Evolutionary conservation across 2,329 filamentous ascomycete genomes (phyloP).

Genomic region (Fusarium sambucinum): DNA sequence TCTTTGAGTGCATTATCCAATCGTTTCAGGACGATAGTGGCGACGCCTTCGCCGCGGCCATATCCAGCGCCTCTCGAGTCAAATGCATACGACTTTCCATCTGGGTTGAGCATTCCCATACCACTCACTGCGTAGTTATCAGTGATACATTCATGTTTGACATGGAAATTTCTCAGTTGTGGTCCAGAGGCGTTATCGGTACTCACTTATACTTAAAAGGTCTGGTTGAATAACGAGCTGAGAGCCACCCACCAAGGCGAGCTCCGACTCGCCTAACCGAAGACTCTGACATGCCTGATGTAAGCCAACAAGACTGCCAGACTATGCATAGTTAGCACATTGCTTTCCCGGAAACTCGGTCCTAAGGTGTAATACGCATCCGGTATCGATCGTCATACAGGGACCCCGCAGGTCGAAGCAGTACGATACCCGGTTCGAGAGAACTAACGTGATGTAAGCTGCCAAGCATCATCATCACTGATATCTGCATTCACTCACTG

Average conservation of each 20-base stretch:
- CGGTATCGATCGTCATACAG: constrained; percentile 14
- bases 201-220: constrained; percentile 10
- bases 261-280: constrained; percentile 3
- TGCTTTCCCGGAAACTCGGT: accelerated
- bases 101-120: constrained; percentile 14
- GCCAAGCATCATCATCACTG: accelerated
- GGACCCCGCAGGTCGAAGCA: constrained; percentile 14
- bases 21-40: constrained; percentile 8
- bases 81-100: constrained; percentile 11
- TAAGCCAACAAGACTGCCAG: constrained; percentile 1
- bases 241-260: constrained; percentile 13
- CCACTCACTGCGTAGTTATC: not conserved
- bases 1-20: not conserved
- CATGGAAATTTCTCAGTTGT: not conserved
- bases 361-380: not conserved
- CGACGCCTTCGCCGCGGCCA: constrained; percentile 8
- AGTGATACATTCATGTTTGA: accelerated
- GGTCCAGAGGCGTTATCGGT: not conserved
- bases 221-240: constrained; percentile 16
- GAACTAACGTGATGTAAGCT: not conserved
- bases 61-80: constrained; percentile 14
- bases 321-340: not conserved
- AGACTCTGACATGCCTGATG: constrained; percentile 13
- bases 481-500: not conserved
- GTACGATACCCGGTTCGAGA: constrained; percentile 13